phyloP scores from a whole-genome alignment of 2,329 filamentous ascomycete species.

The Mariannaea elegans region DNA sequence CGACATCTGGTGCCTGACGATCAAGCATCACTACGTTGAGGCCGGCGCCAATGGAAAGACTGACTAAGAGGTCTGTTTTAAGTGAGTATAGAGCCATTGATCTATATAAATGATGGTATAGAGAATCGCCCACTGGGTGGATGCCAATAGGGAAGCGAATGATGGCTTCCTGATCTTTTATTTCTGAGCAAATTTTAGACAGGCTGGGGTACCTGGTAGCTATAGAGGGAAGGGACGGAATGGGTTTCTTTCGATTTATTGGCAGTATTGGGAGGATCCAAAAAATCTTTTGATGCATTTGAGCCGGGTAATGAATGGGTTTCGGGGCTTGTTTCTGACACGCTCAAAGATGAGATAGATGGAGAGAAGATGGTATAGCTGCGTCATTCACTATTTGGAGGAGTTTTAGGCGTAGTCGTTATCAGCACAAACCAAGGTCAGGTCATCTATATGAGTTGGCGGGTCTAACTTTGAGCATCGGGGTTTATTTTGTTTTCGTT shows the following conservation, averaged over 20 bases:
- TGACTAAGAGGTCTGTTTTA: constrained; percentile 38
- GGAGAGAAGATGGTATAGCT: neutral
- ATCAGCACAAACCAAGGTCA: too few relatives aligned
- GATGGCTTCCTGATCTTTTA: neutral
- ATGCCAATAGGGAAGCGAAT: neutral
- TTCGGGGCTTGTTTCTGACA: neutral
- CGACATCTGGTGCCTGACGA: constrained; percentile 98
- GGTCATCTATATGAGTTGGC: neutral
- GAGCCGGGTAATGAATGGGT: neutral
- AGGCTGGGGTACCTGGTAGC: neutral
- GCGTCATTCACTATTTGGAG: neutral
- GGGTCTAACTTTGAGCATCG: neutral
- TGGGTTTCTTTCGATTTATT: neutral
- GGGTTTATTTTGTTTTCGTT: neutral
- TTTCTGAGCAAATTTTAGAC: neutral
- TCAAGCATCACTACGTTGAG: constrained; percentile 80
- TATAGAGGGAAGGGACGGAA: neutral
- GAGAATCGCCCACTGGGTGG: neutral
- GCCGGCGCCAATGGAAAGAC: constrained; percentile 52
- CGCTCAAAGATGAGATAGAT: neutral
- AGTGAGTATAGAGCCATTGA: neutral
- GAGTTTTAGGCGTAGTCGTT: constrained; percentile 10
- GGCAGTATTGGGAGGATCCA: neutral
- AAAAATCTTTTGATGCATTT: neutral
- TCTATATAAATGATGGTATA: neutral